phyloP scores from a whole-genome alignment of 306 rosid genomes.

The Cajanus cajan region DNA sequence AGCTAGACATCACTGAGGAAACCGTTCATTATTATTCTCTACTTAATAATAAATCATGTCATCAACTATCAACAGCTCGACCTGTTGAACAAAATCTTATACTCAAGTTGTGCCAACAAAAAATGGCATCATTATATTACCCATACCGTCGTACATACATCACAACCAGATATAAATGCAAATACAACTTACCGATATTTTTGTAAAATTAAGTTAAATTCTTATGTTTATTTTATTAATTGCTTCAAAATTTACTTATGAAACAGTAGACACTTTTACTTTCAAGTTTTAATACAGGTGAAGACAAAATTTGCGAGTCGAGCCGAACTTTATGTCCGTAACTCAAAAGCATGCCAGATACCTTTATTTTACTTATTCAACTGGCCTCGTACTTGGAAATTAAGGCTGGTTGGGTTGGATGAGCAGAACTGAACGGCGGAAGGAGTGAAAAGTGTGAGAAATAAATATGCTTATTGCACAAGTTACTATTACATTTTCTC shows the following conservation, averaged over 20 bases:
- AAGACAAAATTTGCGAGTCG: not conserved
- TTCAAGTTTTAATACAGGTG: not conserved
- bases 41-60: not conserved
- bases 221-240: too few species aligned
- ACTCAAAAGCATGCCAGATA: not conserved
- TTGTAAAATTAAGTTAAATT: too few species aligned
- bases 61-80: slow-evolving; percentile 23
- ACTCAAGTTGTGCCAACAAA: not conserved
- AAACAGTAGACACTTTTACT: too few species aligned
- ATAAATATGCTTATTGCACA: slow-evolving; percentile 31
- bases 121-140: slow-evolving; percentile 3
- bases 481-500: slow-evolving; percentile 38
- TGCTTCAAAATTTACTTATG: too few species aligned
- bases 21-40: slow-evolving; percentile 25
- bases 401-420: not conserved
- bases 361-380: not conserved
- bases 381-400: too few species aligned
- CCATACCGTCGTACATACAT: not conserved
- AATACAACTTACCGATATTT: not conserved
- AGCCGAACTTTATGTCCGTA: not conserved
- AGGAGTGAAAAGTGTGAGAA: slow-evolving; percentile 12
- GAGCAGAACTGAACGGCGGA: not conserved
- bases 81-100: not conserved
- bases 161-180: not conserved
- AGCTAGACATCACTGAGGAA: not conserved